Percentiles rank a stretch among this genome's conserved stretches.
phyloP scores from a whole-genome alignment of 116 monocot species.

The Dioscorea cayenensis region DNA sequence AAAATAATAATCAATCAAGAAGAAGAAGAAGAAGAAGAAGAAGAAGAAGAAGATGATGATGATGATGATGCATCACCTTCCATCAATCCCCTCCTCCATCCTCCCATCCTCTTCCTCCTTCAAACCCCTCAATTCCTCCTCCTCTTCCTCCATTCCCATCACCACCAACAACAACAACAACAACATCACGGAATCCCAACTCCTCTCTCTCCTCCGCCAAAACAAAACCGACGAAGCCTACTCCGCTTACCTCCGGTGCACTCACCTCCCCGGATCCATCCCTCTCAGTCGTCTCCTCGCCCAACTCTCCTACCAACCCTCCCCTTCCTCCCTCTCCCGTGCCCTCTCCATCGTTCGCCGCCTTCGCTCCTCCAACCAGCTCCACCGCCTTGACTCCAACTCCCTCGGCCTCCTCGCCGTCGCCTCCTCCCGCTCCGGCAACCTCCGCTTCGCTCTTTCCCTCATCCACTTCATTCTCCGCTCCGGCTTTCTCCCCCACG shows the following conservation, averaged over 20 bases:
- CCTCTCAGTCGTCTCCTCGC: slow-evolving; percentile 80
- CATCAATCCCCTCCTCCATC: slow-evolving; percentile 6
- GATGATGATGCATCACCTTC: background rate
- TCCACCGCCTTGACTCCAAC: slow-evolving; percentile 80
- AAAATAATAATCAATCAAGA: too few species aligned
- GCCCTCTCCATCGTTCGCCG: slow-evolving; percentile 65
- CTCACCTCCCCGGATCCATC: slow-evolving; percentile 47
- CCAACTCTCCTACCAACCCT: slow-evolving; percentile 73
- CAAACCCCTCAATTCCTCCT: slow-evolving; percentile 1
- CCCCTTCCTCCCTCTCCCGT: slow-evolving; percentile 55
- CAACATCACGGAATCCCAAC: slow-evolving; percentile 20
- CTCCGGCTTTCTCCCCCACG: slow-evolving; percentile 56
- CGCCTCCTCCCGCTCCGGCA: slow-evolving; percentile 42
- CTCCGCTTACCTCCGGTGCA: slow-evolving; percentile 28
- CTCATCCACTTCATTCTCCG: slow-evolving; percentile 53
- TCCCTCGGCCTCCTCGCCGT: slow-evolving; percentile 77
- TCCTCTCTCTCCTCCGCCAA: slow-evolving; percentile 70
- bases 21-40: too few species aligned
- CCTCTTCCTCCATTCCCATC: background rate
- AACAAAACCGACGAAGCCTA: slow-evolving; percentile 79
- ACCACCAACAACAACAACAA: background rate
- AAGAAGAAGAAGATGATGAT: too few species aligned
- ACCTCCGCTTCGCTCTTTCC: slow-evolving; percentile 41
- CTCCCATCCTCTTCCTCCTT: background rate
- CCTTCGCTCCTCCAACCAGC: slow-evolving; percentile 47